These are phyloP conservation scores for Diutina siamensis DNA, from an alignment of 1,139 yeast genomes.

Conservation along the genomic window DNA sequence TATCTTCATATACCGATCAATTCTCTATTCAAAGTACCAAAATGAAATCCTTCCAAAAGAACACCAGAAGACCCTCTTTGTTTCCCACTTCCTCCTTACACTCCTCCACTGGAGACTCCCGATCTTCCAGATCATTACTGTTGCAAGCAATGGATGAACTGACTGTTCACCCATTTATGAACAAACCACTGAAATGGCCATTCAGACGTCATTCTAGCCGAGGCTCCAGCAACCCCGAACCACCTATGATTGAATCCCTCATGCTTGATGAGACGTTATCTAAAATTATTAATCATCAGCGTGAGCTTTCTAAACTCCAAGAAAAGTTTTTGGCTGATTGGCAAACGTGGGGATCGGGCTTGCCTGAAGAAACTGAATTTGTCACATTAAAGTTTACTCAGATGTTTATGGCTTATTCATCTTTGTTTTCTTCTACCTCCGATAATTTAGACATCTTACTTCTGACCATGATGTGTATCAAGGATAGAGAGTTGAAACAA, in stretches of 20 bases:
- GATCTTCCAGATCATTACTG: not conserved
- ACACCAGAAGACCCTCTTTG: no score
- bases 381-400: not conserved
- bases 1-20: no score
- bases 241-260: not conserved
- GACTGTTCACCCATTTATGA: not conserved
- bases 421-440: not conserved
- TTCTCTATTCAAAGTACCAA: no score
- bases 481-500: slow-evolving; percentile 2
- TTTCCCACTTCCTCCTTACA: no score
- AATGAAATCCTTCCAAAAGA: no score
- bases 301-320: not conserved
- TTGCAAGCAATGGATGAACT: slow-evolving; percentile 1
- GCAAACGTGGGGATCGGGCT: not conserved
- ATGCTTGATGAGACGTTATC: not conserved
- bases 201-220: not conserved
- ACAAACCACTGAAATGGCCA: slow-evolving; percentile 1
- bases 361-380: not conserved
- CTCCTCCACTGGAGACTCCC: no score
- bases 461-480: slow-evolving; percentile 2
- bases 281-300: not conserved
- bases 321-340: slow-evolving; percentile 3
- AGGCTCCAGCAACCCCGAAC: not conserved
- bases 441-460: not conserved
- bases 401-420: not conserved